Evolutionary conservation across 495 filamentous ascomycete genomes (phyloP).

Genomic region (Hypoxylon crocopeplum): DNA sequence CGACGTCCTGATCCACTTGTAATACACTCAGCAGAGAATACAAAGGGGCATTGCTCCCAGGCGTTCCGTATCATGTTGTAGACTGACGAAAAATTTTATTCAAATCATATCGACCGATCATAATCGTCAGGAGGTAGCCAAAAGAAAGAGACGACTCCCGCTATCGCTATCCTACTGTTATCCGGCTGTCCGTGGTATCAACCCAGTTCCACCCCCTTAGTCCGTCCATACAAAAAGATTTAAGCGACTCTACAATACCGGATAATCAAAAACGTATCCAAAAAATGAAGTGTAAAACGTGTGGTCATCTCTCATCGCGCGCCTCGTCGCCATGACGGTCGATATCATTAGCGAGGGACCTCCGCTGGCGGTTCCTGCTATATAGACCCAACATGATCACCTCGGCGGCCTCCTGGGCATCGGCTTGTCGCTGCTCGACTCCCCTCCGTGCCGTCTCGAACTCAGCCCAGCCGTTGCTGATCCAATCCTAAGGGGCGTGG

Average conservation of each 20-base stretch:
- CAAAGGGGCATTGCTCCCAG: neutral
- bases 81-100: conserved; percentile 2
- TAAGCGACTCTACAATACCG: neutral
- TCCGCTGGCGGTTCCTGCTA: neutral
- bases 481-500: conserved; percentile 19
- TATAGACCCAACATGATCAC: neutral
- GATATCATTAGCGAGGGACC: neutral
- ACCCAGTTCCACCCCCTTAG: neutral
- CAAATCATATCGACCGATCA: conserved; percentile 10
- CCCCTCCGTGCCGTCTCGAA: neutral
- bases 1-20: conserved; percentile 1
- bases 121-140: conserved; percentile 13
- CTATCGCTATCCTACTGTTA: conserved; percentile 9
- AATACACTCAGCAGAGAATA: conserved; percentile 3
- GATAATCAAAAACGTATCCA: neutral
- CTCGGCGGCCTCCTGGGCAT: neutral
- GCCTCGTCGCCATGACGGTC: conserved; percentile 3
- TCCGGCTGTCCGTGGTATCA: conserved; percentile 21
- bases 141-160: neutral
- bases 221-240: neutral
- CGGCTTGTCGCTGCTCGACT: neutral
- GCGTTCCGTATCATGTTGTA: neutral
- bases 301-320: neutral
- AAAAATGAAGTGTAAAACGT: neutral
- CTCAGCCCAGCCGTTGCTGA: neutral